Conservation (phyloP, 1,284 basidiomycete genomes). For the Fereydounia khargensis region DNA sequence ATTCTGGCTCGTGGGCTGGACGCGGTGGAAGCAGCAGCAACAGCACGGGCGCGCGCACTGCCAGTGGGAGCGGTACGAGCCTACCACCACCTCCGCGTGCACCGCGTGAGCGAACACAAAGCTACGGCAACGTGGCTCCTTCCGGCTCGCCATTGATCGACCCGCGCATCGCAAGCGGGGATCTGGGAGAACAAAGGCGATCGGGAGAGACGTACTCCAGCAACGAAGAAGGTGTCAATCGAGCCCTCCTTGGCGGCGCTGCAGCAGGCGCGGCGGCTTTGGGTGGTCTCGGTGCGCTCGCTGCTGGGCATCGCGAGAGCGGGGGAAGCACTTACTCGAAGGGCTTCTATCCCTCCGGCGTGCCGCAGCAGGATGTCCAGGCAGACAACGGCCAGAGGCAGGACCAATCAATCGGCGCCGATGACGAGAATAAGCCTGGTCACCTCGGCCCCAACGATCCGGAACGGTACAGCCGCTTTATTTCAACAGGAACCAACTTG, state of each 20-base stretch:
- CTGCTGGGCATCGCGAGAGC: conserved; percentile 38
- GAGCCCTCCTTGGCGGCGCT: conserved; percentile 21
- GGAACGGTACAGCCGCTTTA: conserved; percentile 35
- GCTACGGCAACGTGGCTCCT: conserved; percentile 5
- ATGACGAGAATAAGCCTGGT: not conserved
- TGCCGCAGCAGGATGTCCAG: not conserved
- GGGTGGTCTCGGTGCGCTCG: conserved; percentile 30
- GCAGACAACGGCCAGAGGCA: not conserved
- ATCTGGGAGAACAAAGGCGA: too few species aligned
- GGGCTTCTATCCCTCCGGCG: conserved; percentile 4
- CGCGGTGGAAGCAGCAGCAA: conserved; percentile 24
- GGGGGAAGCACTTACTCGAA: conserved; percentile 20
- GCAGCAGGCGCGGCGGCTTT: conserved; percentile 11
- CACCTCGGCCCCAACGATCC: conserved; percentile 19
- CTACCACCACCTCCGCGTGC: conserved; percentile 27
- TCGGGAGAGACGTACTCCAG: conserved; percentile 14
- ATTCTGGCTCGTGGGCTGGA: conserved; percentile 2
- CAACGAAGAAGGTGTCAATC: conserved; percentile 4
- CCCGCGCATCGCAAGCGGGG: not conserved
- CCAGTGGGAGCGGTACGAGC: conserved; percentile 15
- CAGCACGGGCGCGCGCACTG: conserved; percentile 24
- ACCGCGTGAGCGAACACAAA: conserved; percentile 3
- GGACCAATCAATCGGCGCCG: not conserved
- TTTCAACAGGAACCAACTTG: conserved; percentile 29
- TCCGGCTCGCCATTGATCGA: not conserved